Evolutionary conservation across 768 basidiomycete genomes (phyloP), one percentile per base, ranked within the genome.

Genomic region (Tulasnella sp.): DNA sequence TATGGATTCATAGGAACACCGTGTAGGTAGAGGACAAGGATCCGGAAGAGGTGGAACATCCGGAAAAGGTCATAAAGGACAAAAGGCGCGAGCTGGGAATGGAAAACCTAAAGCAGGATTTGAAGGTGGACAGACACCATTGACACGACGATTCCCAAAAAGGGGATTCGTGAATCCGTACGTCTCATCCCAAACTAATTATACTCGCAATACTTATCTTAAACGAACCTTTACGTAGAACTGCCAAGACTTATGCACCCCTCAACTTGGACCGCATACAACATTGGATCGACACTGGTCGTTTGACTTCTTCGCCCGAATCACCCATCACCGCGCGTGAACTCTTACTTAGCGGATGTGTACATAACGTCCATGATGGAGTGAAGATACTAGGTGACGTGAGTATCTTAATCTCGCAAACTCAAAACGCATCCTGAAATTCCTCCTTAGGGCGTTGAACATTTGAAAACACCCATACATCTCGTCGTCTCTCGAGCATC

Each of bases 51-150:
- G 95, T 57, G 81, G 89, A 55, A 96, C 93, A 1, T 83, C 92
- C 8, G 89, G 89, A 57, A 76, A 89, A 49, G 95, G 95, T 67
- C 76, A 86, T 65, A 99, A 99, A 60, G 95, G 95, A 58, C 90
- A 93, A 66, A 92, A 91, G 54, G 82, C 95, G 32, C 79, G 93
- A 56, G 78, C 88, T 4, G 92, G 92, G 1, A 79, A 82, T 53
- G 86, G 89, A 4, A 83, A 88, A 58, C 80, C 77, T 27, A 76
- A 74, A 58, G 72, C 77, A 24, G 81, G 87, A 5, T 99, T 96
- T 57, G 95, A 96, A 66, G 95, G 95, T 62, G 95, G 95, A 56
- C 93, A 96, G 65, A 96, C 93, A 4, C 87, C 93, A 12, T 78
- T 98, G 48, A 82, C 85, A 4, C 81, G 88, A 56, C 70, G 80